phyloP scores from a whole-genome alignment of 2,329 filamentous ascomycete genomes.

The Stachybotrys echinatus region DNA sequence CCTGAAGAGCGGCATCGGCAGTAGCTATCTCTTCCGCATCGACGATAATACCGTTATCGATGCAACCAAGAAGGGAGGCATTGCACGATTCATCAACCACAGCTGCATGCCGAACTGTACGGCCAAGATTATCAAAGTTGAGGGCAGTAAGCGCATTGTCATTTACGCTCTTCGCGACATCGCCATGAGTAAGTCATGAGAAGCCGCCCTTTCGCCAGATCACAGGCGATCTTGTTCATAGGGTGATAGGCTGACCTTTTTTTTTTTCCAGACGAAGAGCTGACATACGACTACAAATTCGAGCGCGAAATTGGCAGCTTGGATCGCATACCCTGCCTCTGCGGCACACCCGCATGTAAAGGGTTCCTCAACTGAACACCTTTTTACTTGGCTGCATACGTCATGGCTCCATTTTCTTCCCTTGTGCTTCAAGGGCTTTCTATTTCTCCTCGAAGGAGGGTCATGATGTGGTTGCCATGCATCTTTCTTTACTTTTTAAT shows the following conservation, averaged over 20 bases:
- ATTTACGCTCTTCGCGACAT: slow-evolving; percentile 98
- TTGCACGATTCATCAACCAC: slow-evolving; percentile 97
- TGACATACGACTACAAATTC: slow-evolving; percentile 99
- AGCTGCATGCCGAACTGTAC: slow-evolving; percentile 98
- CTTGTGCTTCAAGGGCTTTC: too few relatives aligned
- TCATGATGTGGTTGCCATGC: too few relatives aligned
- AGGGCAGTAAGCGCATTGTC: slow-evolving; percentile 96
- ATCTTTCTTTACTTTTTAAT: too few relatives aligned
- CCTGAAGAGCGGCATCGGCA: slow-evolving; percentile 92
- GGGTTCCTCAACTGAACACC: slow-evolving; percentile 85
- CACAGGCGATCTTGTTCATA: not conserved
- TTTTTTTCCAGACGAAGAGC: slow-evolving; percentile 73
- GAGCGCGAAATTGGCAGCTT: slow-evolving; percentile 93
- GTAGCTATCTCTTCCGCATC: slow-evolving; percentile 95
- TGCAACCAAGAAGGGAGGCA: slow-evolving; percentile 96
- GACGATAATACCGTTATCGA: slow-evolving; percentile 97
- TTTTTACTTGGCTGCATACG: not conserved
- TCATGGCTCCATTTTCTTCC: not conserved
- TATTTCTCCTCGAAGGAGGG: too few relatives aligned
- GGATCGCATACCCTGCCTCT: slow-evolving; percentile 95
- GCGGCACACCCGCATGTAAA: slow-evolving; percentile 93
- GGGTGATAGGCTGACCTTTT: slow-evolving; percentile 19
- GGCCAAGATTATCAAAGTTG: slow-evolving; percentile 98
- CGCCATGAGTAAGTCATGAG: slow-evolving; percentile 75
- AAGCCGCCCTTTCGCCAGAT: too few relatives aligned